A percentile compares a stretch with the other conserved stretches of the same genome.
These are phyloP conservation scores for Mrakia gelida DNA, from an alignment of 768 basidiomycete species.

Conservation along the genomic window DNA sequence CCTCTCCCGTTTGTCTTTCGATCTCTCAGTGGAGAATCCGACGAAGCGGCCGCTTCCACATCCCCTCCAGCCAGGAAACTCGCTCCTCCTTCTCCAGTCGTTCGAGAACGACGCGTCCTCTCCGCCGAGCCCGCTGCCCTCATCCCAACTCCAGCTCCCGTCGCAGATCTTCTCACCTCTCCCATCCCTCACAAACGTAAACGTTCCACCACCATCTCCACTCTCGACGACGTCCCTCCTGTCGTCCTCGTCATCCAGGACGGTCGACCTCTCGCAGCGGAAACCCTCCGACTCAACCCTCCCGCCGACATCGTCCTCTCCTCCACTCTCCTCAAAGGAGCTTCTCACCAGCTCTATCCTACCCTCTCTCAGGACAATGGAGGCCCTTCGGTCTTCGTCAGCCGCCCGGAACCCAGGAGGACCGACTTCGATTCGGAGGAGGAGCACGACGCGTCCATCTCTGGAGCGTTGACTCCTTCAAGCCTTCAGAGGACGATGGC, in stretches of 20 bases:
- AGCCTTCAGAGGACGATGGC: not conserved
- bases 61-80: not conserved
- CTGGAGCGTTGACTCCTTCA: not conserved
- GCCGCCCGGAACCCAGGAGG: not conserved
- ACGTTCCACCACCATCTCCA: not conserved
- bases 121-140: not conserved
- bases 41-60: not conserved
- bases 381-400: not conserved
- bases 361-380: not conserved
- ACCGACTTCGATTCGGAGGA: not conserved
- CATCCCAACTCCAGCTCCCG: not conserved
- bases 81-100: not conserved
- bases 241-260: constrained; percentile 8
- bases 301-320: not conserved
- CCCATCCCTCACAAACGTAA: not conserved
- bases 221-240: not conserved
- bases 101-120: not conserved
- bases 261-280: constrained; percentile 10
- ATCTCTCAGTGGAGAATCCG: not conserved
- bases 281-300: not conserved
- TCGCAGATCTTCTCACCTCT: not conserved
- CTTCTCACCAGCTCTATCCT: not conserved
- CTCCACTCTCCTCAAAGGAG: not conserved
- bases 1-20: not conserved
- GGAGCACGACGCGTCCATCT: not conserved